Evolutionary conservation across 1,139 yeast genomes (phyloP), one percentile per base, ranked within the genome.

Genomic region (Yamadazyma triangularis): DNA sequence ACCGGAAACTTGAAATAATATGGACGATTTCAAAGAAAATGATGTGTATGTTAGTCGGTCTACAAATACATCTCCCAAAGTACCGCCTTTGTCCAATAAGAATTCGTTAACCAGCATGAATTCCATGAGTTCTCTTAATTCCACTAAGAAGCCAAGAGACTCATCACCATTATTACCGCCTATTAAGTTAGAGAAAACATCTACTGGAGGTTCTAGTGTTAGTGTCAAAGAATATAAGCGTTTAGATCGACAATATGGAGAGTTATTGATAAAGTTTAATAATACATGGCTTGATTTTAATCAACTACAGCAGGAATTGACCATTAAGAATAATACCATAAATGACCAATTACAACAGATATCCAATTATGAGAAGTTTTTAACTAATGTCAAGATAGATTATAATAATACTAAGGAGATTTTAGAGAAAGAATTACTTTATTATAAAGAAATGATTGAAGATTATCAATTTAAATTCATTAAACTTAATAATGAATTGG

Each of bases 361-460:
- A 10, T 38, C 44, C 11, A 38, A 41, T 25, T 44, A 44, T 22
- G 48, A 42, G 24, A 44, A 38, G 25, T 40, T 42, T 28, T 35
- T 44, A 24, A 33, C 22, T 8, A 32, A 32, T 23, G 23, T 30
- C 15, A 34, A 30, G 21, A 30, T 34, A 19, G 48, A 44, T 25
- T 35, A 33, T 18, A 28, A 38, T n/a, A 51, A 53, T 31, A 51
- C 52, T 31, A 54, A 51, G 27, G 58, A 56, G 13, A 38, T 59
- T 12, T 53, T 56, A 27, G 45, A 45, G n/a, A 54, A 55, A 33
- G 65, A 64, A 34, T 42, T 59, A 7, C 31, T 43, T 11, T 55
- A 51, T 36, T 62, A 63, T 42, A 59, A 63, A 36, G 60, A 56
- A 29, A 41, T 54, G 31, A 53, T 63, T 12, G 51, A 51, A 22